Evolutionary conservation across 805 yeast genomes (phyloP), one percentile per base, ranked within the genome.

Genomic region (Zygosaccharomyces pseudorouxii): DNA sequence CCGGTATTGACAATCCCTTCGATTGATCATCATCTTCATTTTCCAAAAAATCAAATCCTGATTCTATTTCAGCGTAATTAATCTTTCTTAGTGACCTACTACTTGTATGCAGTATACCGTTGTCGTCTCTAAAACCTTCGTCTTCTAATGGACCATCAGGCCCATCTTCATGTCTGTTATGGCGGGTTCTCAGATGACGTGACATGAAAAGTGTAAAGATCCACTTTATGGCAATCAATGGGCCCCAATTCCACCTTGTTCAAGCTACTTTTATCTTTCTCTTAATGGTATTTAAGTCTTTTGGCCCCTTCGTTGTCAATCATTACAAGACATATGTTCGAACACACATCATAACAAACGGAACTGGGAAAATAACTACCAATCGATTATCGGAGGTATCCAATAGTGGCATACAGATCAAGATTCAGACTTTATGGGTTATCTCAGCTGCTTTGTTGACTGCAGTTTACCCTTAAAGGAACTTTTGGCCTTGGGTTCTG

Each of bases 11-110:
- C 29, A 18, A 25, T 25, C 12, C 52, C 35, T 31, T 54, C 35
- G 36, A 35, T 16, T 47, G 41, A 14, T 38, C 50, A 6, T 38
- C 52, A 14, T 55, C 62, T 14, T 54, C 64, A 35, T 58, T 62
- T 9, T 56, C 63, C n/a, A 63, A 43, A 37, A 57, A 60, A 45
- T 65, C 70, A 18, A 60, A 54, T n/a, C 54, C 58, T 22, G 64
- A 55, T 42, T 69, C 73, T 2, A 67, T 56, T 39, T 63, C 70
- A 1, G 72, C 68, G 44, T 70, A 71, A 47, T 69, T 64, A 10
- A 70, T 55, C 46, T 61, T 69, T 45, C 63, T 58, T 55, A 67
- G 54, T 1, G 70, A 63, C 46, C 73, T 57, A 10, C 62, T 37
- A 3, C 67, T 58, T 3, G 71, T 62, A 38, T 64, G 69, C 7